Conservation (phyloP, 495 filamentous ascomycete species). For the Neurospora intermedia region DNA sequence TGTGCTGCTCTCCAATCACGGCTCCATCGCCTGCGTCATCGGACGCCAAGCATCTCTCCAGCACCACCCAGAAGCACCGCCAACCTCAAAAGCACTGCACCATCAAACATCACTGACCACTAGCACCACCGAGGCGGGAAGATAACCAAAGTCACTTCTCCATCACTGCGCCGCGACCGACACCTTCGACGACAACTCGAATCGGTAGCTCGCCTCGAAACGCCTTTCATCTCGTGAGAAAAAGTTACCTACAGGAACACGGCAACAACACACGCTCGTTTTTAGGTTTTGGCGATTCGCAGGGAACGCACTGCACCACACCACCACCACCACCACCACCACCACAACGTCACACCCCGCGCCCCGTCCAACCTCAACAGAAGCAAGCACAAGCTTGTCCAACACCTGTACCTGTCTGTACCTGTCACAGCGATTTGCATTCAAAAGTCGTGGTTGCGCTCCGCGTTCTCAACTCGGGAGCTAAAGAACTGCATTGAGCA, state of each 20-base stretch:
- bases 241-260: background rate
- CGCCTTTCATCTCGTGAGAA: background rate
- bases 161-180: background rate
- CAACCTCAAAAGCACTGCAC: background rate
- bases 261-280: background rate
- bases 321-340: background rate
- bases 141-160: background rate
- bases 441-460: background rate
- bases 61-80: background rate
- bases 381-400: background rate
- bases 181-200: background rate
- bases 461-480: background rate
- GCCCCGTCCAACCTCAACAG: background rate
- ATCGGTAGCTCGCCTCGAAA: background rate
- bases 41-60: background rate
- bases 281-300: background rate
- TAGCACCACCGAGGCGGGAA: background rate
- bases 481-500: background rate
- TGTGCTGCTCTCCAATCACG: background rate
- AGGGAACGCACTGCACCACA: background rate
- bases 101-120: background rate
- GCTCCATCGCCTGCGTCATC: background rate
- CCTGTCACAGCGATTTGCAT: background rate
- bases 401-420: background rate
- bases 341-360: background rate